Percentiles rank a stretch among this genome's conserved stretches.
phyloP scores from a whole-genome alignment of 176 grass and related monocot species.

The Raddia distichophylla region DNA sequence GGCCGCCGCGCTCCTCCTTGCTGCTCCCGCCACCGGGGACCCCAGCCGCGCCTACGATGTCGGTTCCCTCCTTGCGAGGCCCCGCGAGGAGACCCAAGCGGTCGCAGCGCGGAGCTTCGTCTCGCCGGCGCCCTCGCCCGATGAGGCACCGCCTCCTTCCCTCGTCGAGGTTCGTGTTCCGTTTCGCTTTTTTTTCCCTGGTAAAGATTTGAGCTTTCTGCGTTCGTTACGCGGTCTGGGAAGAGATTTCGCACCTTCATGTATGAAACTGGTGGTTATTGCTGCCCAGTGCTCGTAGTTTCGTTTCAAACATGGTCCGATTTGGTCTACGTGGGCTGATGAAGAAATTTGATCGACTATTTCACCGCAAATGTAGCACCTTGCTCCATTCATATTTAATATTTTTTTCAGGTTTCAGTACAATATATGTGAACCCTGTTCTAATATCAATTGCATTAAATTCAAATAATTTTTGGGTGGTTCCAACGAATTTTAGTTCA shows the following conservation, averaged over 20 bases:
- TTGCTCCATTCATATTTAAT: neutral
- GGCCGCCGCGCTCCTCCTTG: conserved; percentile 44
- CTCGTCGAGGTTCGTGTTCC: conserved; percentile 31
- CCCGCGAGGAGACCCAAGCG: neutral
- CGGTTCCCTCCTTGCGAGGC: neutral
- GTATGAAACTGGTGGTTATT: neutral
- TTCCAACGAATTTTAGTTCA: neutral
- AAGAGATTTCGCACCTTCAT: neutral
- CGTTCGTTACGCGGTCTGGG: neutral
- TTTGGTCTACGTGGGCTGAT: neutral
- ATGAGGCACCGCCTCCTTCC: conserved; percentile 18
- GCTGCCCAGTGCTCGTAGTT: neutral
- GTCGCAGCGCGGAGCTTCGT: neutral
- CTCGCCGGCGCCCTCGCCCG: conserved; percentile 14
- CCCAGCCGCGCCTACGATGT: conserved; percentile 28
- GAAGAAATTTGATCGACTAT: conserved; percentile 9
- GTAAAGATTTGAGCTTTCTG: neutral
- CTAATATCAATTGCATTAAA: neutral
- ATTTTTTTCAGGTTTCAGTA: neutral
- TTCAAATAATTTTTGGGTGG: neutral
- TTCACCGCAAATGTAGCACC: neutral
- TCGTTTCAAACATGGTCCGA: neutral
- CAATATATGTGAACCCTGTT: neutral
- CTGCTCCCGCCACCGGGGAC: conserved; percentile 24
- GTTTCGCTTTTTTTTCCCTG: neutral